phyloP scores from a whole-genome alignment of 768 basidiomycete genomes.

The Tulasnella sp. region DNA sequence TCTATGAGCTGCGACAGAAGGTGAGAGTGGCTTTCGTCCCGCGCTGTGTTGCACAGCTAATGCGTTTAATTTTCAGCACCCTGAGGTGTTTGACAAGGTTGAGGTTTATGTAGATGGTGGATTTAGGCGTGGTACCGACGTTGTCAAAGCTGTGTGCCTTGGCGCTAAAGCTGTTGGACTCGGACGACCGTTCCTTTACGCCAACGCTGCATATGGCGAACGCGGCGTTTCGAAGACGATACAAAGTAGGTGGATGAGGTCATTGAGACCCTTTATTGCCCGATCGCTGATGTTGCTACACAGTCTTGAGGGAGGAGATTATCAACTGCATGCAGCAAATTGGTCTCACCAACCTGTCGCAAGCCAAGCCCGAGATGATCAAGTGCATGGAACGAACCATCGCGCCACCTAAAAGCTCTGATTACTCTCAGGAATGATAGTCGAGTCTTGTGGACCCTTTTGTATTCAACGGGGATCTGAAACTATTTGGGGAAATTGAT shows the following conservation, averaged over 20 bases:
- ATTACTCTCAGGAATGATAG: slow-evolving; percentile 15
- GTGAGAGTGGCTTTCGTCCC: background rate
- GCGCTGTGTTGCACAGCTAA: background rate
- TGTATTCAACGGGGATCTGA: background rate
- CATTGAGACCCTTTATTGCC: slow-evolving; percentile 25
- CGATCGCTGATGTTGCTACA: slow-evolving; percentile 32
- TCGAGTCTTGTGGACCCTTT: too few relatives aligned
- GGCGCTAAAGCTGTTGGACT: slow-evolving; percentile 83
- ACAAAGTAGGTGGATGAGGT: slow-evolving; percentile 23
- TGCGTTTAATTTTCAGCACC: slow-evolving; percentile 19
- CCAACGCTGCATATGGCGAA: slow-evolving; percentile 35
- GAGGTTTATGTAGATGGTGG: slow-evolving; percentile 44
- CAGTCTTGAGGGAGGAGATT: slow-evolving; percentile 20
- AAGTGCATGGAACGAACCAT: slow-evolving; percentile 12
- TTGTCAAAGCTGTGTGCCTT: slow-evolving; percentile 36
- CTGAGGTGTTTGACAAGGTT: slow-evolving; percentile 35
- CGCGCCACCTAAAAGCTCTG: slow-evolving; percentile 6
- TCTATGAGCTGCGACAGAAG: slow-evolving; percentile 8
- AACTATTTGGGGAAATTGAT: background rate
- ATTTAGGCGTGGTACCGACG: slow-evolving; percentile 42
- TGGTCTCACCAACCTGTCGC: slow-evolving; percentile 18
- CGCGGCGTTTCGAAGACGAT: slow-evolving; percentile 26
- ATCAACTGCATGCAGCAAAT: slow-evolving; percentile 18
- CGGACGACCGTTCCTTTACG: slow-evolving; percentile 79
- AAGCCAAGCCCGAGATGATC: slow-evolving; percentile 16